A percentile compares a stretch with the other conserved stretches of the same genome.
phyloP scores from a whole-genome alignment of 805 yeast species.

The Saccharomycopsis amapae region DNA sequence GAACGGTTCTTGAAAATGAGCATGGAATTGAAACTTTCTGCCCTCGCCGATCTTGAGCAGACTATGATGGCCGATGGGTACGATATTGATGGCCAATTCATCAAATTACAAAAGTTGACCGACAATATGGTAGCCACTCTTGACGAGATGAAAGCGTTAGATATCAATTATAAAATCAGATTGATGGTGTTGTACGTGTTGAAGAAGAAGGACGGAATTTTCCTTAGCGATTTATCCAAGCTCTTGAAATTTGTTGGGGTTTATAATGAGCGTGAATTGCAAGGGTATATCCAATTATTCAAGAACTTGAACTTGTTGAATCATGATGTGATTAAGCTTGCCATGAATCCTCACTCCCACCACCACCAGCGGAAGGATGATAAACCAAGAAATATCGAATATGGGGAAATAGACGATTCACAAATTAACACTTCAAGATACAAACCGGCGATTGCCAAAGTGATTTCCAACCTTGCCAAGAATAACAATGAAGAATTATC shows the following conservation, averaged over 20 bases:
- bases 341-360: conserved; percentile 28
- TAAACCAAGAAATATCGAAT: conserved; percentile 1
- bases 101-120: conserved; percentile 13
- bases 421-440: conserved; percentile 60
- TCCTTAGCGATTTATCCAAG: conserved; percentile 65
- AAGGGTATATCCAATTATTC: conserved; percentile 46
- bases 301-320: conserved; percentile 44
- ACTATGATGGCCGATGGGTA: conserved; percentile 66
- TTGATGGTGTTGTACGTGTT: conserved; percentile 67
- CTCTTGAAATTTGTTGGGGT: conserved; percentile 49
- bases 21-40: conserved; percentile 53
- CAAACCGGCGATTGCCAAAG: conserved; percentile 59
- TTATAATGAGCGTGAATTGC: conserved; percentile 33
- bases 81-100: conserved; percentile 39
- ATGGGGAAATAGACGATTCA: conserved; percentile 24
- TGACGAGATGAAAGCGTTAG: conserved; percentile 32
- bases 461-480: conserved; percentile 44
- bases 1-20: conserved; percentile 60
- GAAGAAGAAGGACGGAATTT: conserved; percentile 68
- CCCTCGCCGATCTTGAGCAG: conserved; percentile 81
- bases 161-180: conserved; percentile 64
- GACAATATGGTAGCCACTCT: conserved; percentile 50
- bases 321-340: conserved; percentile 23
- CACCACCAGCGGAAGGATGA: background rate
- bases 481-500: conserved; percentile 37